phyloP scores from a whole-genome alignment of 352 stramenopile genomes.

The Globisporangium spinosum region DNA sequence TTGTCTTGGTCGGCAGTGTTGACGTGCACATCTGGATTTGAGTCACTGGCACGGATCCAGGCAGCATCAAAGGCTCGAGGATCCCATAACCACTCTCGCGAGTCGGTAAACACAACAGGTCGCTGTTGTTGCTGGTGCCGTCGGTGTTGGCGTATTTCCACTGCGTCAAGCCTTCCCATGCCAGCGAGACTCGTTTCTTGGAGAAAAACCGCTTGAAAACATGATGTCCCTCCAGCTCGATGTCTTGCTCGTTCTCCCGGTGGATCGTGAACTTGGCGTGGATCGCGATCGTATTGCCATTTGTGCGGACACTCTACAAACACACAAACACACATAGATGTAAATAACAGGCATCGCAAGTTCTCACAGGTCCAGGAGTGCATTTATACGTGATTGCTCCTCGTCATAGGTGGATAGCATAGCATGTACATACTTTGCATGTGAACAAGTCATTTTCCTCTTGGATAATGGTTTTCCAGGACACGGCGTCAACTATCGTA shows the following conservation, averaged over 20 bases:
- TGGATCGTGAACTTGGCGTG: conserved; percentile 8
- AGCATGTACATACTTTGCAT: conserved; percentile 3
- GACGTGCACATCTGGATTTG: conserved; percentile 6
- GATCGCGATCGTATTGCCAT: conserved; percentile 9
- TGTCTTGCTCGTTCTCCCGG: conserved; percentile 7
- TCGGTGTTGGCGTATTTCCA: conserved; percentile 2
- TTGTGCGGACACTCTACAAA: neutral
- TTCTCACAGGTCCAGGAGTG: no score
- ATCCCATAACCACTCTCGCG: conserved; percentile 15
- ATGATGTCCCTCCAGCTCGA: conserved; percentile 10
- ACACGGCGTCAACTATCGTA: conserved; percentile 6
- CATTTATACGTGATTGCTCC: no score
- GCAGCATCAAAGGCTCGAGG: conserved; percentile 3
- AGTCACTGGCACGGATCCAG: neutral
- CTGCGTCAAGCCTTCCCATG: conserved; percentile 16
- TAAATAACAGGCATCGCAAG: no score
- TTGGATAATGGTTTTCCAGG: conserved; percentile 12
- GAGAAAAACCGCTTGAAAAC: conserved; percentile 12
- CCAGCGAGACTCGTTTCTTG: conserved; percentile 1
- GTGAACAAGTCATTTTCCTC: neutral
- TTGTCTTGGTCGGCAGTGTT: conserved; percentile 4
- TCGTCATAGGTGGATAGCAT: no score
- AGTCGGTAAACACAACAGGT: neutral
- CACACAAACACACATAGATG: no score
- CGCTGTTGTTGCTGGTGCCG: neutral